phyloP scores from a whole-genome alignment of 192 early-diverging fungal species.

The Paraglomus brasilianum region DNA sequence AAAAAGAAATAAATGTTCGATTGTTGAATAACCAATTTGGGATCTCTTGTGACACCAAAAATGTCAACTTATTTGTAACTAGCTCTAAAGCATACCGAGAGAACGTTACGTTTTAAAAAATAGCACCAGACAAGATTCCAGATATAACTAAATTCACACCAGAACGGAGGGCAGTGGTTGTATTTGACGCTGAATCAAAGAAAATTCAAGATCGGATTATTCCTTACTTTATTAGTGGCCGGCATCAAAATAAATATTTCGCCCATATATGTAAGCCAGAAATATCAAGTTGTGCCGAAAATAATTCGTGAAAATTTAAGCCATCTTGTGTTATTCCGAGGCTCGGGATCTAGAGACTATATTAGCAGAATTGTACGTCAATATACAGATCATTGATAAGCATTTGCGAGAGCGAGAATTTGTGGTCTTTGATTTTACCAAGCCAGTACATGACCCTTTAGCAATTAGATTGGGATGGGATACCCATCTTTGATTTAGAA shows the following conservation, averaged over 20 bases:
- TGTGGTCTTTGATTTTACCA: conserved; percentile 16
- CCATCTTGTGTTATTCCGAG: not conserved
- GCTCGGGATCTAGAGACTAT: not conserved
- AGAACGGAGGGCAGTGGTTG: not conserved
- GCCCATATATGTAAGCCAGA: conserved; percentile 19
- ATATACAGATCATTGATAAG: conserved; percentile 6
- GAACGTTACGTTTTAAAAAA: no score
- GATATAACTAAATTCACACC: not conserved
- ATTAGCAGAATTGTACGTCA: conserved; percentile 4
- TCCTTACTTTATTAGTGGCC: conserved; percentile 24
- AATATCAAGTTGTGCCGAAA: not conserved
- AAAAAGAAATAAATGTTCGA: no score
- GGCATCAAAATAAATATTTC: conserved; percentile 1
- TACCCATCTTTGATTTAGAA: no score
- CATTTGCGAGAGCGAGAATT: conserved; percentile 4
- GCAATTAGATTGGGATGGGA: no score
- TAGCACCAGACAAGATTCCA: not conserved
- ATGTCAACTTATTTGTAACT: no score
- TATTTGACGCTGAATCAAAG: not conserved
- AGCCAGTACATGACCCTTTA: not conserved
- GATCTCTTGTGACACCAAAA: no score
- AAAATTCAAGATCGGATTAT: conserved; percentile 20
- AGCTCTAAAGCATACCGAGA: no score
- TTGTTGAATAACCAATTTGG: no score
- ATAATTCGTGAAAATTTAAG: conserved; percentile 10